Base-by-base conservation (phyloP, 257 asterid genomes). In the Solanum virginianum region DNA sequence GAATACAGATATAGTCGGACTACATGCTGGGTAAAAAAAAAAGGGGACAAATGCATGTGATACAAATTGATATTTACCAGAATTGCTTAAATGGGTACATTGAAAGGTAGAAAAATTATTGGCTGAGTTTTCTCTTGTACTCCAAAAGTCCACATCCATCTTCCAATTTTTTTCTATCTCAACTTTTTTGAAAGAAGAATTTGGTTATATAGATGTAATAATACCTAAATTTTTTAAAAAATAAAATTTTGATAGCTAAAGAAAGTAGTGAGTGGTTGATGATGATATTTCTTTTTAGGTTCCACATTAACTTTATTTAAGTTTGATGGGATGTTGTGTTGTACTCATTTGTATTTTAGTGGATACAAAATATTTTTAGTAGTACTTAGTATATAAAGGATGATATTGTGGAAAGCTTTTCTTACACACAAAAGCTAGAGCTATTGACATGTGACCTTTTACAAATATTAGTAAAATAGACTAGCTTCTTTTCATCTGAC, bases 121-220 rank as follows among this genome's bases (percentile, higher is more conserved):
- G 54, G 87, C 60, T 51, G 93, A 88, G 57, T 92, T 92, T 92
- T 89, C 92, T 86, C 96, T 91, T 49, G 93, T 89, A 87, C 92
- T 93, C 98, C 97, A 95, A 92, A 92, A 93, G 80, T 90, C 96
- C 81, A 85, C 79, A 91, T 92, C 97, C 93, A 95, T 92, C 59
- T 53, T 77, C 47, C 47, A 14, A 4, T 77, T 68, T 82, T 85
- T 88, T 36, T 32, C 4, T 2, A 2, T 32, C 0, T 32, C 36
- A 2, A 32, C 36, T 32, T 54, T 49, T 75, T 70, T 81, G 43
- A 43, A 36, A 22, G 11, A 22, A 22, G n/a, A 41, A 17, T 26
- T 51, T 70, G 5, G 1, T 8, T 47, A 17, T 5, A 62, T 47
- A 26, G 53, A 60, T 43, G 15, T 60, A 60, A 60, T 20, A 26